Conservation (phyloP, 345 rosid genomes). For the Eucalyptus lansdowneana region DNA sequence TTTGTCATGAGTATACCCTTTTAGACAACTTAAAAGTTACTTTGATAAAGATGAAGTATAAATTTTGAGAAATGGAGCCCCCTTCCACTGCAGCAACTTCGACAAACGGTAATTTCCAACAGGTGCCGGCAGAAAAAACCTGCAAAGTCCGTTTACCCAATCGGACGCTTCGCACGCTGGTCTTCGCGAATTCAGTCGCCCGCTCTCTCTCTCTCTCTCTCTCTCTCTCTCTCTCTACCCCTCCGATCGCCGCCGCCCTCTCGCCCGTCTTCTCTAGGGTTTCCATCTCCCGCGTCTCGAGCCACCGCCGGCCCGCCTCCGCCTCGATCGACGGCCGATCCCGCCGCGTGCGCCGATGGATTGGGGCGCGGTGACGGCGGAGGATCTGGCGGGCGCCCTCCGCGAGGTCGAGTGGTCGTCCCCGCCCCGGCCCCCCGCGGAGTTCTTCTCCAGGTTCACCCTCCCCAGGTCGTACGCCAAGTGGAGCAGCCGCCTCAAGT, state of each 20-base stretch:
- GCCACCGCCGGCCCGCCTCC: neutral
- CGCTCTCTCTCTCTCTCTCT: neutral
- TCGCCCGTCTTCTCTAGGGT: neutral
- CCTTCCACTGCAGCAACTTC: neutral
- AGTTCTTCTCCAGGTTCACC: slow-evolving; percentile 90
- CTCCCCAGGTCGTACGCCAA: slow-evolving; percentile 66
- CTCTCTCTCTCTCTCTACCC: neutral
- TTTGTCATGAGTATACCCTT: no score
- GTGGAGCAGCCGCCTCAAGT: slow-evolving; percentile 98
- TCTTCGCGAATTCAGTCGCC: neutral
- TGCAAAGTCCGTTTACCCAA: neutral
- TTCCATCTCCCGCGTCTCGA: neutral
- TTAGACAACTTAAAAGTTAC: no score
- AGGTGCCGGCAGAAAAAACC: neutral
- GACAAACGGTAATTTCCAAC: neutral
- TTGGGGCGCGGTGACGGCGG: slow-evolving; percentile 94
- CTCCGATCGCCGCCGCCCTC: neutral
- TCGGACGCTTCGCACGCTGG: neutral
- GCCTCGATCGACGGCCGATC: neutral
- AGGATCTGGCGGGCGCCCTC: slow-evolving; percentile 89
- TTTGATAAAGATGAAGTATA: neutral
- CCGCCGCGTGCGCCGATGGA: slow-evolving; percentile 34
- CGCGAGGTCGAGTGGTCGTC: slow-evolving; percentile 99
- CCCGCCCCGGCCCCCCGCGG: slow-evolving; percentile 83
- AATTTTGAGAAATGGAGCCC: neutral